A percentile compares a stretch with the other conserved stretches of the same genome.
Conservation (phyloP, 345 rosid genomes). For the Eucalyptus marginata region DNA sequence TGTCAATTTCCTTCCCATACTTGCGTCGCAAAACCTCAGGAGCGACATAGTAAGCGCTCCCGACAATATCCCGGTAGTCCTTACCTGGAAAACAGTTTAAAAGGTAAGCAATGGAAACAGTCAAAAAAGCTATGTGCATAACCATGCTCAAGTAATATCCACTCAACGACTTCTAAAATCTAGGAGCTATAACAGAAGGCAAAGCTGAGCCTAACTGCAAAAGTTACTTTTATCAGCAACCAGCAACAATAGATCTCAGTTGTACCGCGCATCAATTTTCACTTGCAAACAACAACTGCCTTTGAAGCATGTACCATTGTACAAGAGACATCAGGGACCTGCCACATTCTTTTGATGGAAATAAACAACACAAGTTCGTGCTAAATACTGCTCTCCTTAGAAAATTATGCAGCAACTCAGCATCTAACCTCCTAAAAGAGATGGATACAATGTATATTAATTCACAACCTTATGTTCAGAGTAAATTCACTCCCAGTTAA, state of each 20-base stretch:
- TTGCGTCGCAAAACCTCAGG: constrained; percentile 67
- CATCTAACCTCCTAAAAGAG: not conserved
- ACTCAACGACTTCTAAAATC: not conserved
- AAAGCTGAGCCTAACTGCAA: not conserved
- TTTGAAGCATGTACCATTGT: not conserved
- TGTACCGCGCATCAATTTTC: not conserved
- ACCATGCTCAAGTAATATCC: not conserved
- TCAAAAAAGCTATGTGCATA: not conserved
- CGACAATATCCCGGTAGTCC: constrained; percentile 61
- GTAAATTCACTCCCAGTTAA: not conserved
- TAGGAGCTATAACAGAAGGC: not conserved
- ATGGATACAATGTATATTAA: not conserved
- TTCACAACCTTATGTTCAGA: not conserved
- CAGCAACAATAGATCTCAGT: not conserved
- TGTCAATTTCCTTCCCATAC: constrained; percentile 78
- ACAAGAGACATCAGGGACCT: not conserved
- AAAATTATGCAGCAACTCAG: not conserved
- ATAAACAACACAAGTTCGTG: not conserved
- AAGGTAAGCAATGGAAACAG: not conserved
- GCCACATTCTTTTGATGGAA: not conserved
- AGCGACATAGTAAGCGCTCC: constrained; percentile 89
- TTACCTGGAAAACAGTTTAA: constrained; percentile 24
- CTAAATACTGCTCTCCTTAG: not conserved
- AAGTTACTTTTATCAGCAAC: not conserved
- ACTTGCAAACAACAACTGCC: not conserved